Evolutionary conservation across 2,329 filamentous ascomycete genomes (phyloP).

Genomic region (Plectosphaerella cucumerina): DNA sequence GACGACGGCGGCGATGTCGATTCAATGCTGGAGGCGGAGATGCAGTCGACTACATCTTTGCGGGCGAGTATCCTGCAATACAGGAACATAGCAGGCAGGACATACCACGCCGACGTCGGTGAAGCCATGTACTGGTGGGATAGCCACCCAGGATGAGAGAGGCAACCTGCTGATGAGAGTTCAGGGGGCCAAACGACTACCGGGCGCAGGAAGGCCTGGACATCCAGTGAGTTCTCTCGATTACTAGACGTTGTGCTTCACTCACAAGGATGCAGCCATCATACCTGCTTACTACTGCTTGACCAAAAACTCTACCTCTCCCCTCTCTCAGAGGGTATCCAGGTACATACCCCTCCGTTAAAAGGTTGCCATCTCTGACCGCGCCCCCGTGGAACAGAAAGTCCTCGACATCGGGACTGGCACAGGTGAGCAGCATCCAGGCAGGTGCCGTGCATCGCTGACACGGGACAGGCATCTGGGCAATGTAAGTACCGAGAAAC

Average conservation of each 20-base stretch:
- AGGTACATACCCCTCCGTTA: neutral
- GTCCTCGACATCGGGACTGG: constrained; percentile 1
- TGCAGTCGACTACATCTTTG: constrained; percentile 23
- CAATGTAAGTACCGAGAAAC: neutral
- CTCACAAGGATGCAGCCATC: neutral
- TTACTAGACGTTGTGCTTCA: no score
- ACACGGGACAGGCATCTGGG: neutral
- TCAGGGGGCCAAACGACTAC: neutral
- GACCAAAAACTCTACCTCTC: neutral
- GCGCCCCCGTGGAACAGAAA: neutral
- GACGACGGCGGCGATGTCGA: no score
- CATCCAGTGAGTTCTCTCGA: neutral
- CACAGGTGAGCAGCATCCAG: no score
- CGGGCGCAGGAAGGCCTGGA: neutral
- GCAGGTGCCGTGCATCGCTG: neutral
- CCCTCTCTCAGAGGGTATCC: neutral
- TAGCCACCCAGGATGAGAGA: neutral
- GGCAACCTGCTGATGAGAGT: neutral
- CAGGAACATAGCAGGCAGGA: constrained; percentile 32
- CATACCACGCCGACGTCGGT: constrained; percentile 26
- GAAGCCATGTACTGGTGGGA: neutral
- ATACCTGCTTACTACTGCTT: neutral
- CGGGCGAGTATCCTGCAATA: constrained; percentile 29
- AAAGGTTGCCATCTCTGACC: neutral
- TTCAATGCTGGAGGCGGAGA: no score